phyloP scores from a whole-genome alignment of 176 grass and related monocot species.

The Juncus inflexus region DNA sequence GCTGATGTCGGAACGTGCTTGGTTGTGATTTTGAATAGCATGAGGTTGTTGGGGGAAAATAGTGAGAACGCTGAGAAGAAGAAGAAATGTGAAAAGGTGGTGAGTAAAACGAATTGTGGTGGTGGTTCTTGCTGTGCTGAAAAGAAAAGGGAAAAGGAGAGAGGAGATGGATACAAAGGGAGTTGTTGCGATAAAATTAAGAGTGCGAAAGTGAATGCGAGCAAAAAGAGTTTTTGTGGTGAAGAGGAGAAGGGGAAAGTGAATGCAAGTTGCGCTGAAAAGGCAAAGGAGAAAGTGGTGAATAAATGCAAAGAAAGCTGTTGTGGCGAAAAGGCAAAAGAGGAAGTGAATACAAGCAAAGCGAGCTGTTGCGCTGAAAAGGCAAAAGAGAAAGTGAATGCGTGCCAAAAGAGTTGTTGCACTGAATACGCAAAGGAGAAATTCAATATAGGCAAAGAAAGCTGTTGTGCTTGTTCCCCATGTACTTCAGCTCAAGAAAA shows the following conservation, averaged over 20 bases:
- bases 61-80: background rate
- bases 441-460: too few species aligned
- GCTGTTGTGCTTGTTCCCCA: background rate
- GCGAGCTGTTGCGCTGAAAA: too few species aligned
- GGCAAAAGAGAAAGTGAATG: too few species aligned
- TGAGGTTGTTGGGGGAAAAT: constrained; percentile 31
- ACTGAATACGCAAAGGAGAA: too few species aligned
- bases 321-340: background rate
- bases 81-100: background rate
- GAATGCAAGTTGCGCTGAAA: background rate
- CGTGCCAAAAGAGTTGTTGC: too few species aligned
- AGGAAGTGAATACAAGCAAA: too few species aligned
- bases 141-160: background rate
- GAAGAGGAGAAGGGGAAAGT: background rate
- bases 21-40: constrained; percentile 59
- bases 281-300: background rate
- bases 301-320: constrained; percentile 4
- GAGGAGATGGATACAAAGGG: background rate
- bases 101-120: background rate
- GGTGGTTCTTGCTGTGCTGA: background rate
- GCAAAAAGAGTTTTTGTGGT: constrained; percentile 5
- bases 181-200: constrained; percentile 10
- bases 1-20: constrained; percentile 66
- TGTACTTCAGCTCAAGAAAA: background rate
- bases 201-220: background rate